Base-by-base conservation (phyloP, 1,139 yeast species). In the Geotrichum restrictum region DNA sequence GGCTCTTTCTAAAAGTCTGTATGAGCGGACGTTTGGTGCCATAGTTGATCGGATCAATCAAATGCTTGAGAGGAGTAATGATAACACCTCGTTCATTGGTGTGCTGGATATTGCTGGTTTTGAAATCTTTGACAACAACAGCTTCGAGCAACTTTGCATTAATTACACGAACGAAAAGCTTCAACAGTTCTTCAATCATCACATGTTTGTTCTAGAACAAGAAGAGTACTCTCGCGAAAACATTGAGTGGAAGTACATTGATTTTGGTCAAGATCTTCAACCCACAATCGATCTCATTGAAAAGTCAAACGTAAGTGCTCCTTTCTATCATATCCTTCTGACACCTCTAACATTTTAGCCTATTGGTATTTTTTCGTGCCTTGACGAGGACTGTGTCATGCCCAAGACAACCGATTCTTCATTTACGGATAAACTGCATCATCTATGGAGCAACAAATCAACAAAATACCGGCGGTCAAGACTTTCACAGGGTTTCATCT, bases 131-230 rank as follows among this genome's bases (percentile, higher is more conserved):
- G 83, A 88, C 54, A 78, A 79, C 56, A 94, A 94, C 65, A 88
- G 96, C 1, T 93, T 94, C 67, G 99, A 94, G 68, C 99, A 94
- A 69, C 77, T 94, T 44, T 93, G 98, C 70, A 94, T 94, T 65
- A 94, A 94, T 65, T 93, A 88, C 67, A 93, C 98, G 47, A 94
- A 94, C 69, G 99, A 94, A 69, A 89, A 88, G 65, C 75, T 94
- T 45, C 98, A 94, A 69, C 98, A 94, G 68, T 93, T 89, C 64
- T 94, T 94, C 77, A 94, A 94, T 66, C 98, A 94, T 68, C 98
- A 93, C 68, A 91, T 95, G 80, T 94, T 94, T 72, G 95, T 91
- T 13, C 76, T 94, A 41, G 99, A 94, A 68, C 99, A 94, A 70
- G 91, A 91, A 65, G 98, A 94, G 69, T 94, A 94, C 64, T 73